Percentiles rank a stretch among this genome's conserved stretches.
phyloP scores from a whole-genome alignment of 495 filamentous ascomycete genomes.

The Aspergillus conjunctus region DNA sequence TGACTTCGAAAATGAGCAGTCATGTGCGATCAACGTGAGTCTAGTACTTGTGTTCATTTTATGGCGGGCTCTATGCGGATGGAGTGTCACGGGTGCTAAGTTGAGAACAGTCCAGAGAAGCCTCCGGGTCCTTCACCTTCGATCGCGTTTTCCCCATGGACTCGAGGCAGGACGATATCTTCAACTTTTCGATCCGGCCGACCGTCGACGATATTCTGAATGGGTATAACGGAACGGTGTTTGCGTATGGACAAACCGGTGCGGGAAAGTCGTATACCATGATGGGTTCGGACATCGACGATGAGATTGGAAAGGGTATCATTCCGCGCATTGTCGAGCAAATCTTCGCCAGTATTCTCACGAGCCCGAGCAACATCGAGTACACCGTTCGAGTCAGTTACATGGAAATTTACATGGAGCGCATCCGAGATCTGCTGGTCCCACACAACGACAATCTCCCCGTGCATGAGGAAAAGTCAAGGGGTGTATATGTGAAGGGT shows the following conservation, averaged over 20 bases:
- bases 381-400: conserved; percentile 97
- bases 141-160: conserved; percentile 95
- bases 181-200: conserved; percentile 93
- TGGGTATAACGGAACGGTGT: conserved; percentile 98
- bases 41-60: too few relatives aligned
- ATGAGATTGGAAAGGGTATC: conserved; percentile 84
- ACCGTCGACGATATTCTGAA: conserved; percentile 98
- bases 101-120: conserved; percentile 71
- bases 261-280: conserved; percentile 99
- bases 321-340: conserved; percentile 98
- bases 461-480: conserved; percentile 94
- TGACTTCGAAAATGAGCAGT: conserved; percentile 82
- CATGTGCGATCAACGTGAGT: conserved; percentile 82
- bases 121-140: conserved; percentile 86
- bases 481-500: conserved; percentile 96
- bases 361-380: conserved; percentile 90
- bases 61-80: not conserved
- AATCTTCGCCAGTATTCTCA: conserved; percentile 92
- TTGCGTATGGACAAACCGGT: conserved; percentile 98
- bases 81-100: conserved; percentile 12
- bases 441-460: conserved; percentile 96
- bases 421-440: conserved; percentile 87
- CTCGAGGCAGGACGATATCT: conserved; percentile 85
- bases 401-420: conserved; percentile 99
- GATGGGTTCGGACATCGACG: conserved; percentile 97